Base-by-base conservation (phyloP, 2,329 filamentous ascomycete species). In the Xylaria polymorpha region DNA sequence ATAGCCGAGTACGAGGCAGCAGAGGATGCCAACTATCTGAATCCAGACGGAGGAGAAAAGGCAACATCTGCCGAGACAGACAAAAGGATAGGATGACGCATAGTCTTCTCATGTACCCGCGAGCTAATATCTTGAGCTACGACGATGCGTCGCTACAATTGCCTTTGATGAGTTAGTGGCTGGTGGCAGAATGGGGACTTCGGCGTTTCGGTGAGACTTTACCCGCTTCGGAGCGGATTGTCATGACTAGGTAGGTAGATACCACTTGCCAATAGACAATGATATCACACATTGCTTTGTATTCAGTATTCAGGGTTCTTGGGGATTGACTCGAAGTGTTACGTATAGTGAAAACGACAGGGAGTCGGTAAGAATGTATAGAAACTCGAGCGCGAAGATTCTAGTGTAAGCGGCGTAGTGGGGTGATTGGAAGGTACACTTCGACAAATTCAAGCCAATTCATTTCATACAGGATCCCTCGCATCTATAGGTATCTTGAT, bases 1-100 rank as follows among this genome's bases (percentile, higher is more conserved):
- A 95, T 98, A 78, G 88, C 89, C 61, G 96, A 99, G 84, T 99
- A 99, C 79, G 95, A 98, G 82, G 94, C 95, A 37, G 96, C 96
- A 4, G 96, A 99, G 81, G 88, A 92, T 78, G 90, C 93, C 41
- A 91, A 97, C 77, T 99, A 99, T 80, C 84, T 99, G 61, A 95
- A 92, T 77, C 92, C 92, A 9, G 91, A 91, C 66, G 83, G 85
- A 29, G 86, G 85, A 20, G 84, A 86, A 57, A 84, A 85, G 76
- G 80, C 83, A 2, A 83, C 83, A 8, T 86, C 86, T 51, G 85
- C 83, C 2, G 87, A 88, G 73, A 83, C 82, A 25, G 86, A 88
- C 72, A 85, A 83, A 74, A 81, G 86, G 71, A 79, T 85, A 74
- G 81, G 75, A 3, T 86, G 73, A 69, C 44, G 22, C 32, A 46